These are phyloP conservation scores for Penicillium canariense DNA, from an alignment of 495 filamentous ascomycete species.

Conservation along the genomic window DNA sequence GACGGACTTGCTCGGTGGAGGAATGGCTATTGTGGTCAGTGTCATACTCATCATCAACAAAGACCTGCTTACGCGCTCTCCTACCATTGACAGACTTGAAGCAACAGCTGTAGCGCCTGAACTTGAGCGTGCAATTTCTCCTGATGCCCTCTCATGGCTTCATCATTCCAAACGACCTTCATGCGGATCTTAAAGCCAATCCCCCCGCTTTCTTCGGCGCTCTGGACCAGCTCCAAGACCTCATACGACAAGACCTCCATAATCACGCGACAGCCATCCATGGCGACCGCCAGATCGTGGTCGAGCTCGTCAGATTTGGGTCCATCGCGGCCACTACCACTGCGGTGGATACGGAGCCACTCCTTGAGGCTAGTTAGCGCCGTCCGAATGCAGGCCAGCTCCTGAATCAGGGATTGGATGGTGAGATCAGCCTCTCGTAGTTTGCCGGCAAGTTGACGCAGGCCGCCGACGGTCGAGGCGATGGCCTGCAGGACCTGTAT, in stretches of 20 bases:
- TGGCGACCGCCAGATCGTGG: conserved; percentile 34
- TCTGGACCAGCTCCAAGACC: conserved; percentile 33
- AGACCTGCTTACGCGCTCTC: conserved; percentile 1
- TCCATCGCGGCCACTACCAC: conserved; percentile 26
- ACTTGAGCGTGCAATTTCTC: conserved; percentile 41
- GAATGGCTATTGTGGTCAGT: conserved; percentile 23
- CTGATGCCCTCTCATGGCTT: conserved; percentile 40
- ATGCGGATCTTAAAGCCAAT: conserved; percentile 26
- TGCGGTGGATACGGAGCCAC: conserved; percentile 29
- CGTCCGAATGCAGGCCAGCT: conserved; percentile 40
- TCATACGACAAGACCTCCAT: conserved; percentile 43
- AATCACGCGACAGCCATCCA: conserved; percentile 40
- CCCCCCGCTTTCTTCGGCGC: conserved; percentile 8
- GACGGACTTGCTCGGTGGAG: conserved; percentile 32
- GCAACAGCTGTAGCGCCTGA: conserved; percentile 41
- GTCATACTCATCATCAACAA: background rate
- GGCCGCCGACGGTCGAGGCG: conserved; percentile 31
- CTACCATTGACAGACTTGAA: conserved; percentile 47
- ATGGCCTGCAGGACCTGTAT: conserved; percentile 34
- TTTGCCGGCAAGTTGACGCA: conserved; percentile 36
- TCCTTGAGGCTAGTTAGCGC: conserved; percentile 42
- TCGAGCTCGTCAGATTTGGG: conserved; percentile 29
- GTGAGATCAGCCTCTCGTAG: conserved; percentile 42
- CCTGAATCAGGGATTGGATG: conserved; percentile 39
- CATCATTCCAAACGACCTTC: conserved; percentile 43